phyloP scores from a whole-genome alignment of 148 eudicot genomes.

The Rhododendron kiyosumense region DNA sequence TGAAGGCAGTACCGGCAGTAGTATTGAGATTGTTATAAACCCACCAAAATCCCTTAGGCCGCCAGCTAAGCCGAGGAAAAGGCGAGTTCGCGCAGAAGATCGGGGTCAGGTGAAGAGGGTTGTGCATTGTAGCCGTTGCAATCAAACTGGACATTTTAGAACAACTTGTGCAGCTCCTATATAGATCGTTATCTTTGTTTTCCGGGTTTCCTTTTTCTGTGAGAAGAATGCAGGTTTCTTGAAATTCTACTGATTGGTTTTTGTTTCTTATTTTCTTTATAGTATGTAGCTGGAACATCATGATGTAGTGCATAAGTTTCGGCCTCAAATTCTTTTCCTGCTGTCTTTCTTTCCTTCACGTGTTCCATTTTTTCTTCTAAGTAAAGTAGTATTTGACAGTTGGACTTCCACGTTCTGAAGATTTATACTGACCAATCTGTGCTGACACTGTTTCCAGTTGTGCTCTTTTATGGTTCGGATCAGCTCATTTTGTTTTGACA shows the following conservation, averaged over 20 bases:
- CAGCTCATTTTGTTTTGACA: not conserved
- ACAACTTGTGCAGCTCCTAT: constrained; percentile 69
- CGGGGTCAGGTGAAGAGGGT: constrained; percentile 44
- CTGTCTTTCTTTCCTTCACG: not conserved
- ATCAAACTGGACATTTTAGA: constrained; percentile 77
- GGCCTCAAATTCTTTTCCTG: not conserved
- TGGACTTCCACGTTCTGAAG: not conserved
- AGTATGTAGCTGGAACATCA: not conserved
- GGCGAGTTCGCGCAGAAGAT: constrained; percentile 38
- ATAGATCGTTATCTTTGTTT: constrained; percentile 14
- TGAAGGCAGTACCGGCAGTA: constrained; percentile 8
- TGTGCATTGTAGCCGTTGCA: constrained; percentile 77
- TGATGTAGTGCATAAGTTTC: not conserved
- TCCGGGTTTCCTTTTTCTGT: not conserved
- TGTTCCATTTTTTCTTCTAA: not conserved
- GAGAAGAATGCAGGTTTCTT: not conserved
- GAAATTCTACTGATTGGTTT: not conserved
- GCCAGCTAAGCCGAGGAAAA: constrained; percentile 51
- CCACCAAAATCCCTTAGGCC: constrained; percentile 59
- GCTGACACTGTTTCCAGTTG: not conserved
- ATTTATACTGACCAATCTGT: not conserved
- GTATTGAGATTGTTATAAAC: constrained; percentile 29
- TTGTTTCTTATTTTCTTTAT: not conserved
- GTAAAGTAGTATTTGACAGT: not conserved
- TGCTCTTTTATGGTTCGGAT: not conserved